Conservation (phyloP, 352 stramenopile species). For the Globisporangium acanthophoron region DNA sequence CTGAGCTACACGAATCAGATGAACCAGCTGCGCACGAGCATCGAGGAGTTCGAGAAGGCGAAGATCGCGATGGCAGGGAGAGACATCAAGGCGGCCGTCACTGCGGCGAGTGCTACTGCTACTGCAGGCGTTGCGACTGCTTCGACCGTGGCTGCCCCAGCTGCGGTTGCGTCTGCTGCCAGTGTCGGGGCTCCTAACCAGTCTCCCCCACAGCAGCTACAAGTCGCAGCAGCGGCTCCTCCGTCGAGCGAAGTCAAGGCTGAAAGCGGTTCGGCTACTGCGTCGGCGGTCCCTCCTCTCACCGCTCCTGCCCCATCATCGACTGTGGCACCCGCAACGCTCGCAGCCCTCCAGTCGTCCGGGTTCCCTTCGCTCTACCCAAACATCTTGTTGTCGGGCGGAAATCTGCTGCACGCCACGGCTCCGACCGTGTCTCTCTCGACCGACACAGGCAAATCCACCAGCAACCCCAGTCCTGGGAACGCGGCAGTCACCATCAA, state of each 20-base stretch:
- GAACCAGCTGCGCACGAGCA: slow-evolving; percentile 58
- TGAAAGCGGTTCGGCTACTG: slow-evolving; percentile 8
- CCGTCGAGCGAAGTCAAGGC: not conserved
- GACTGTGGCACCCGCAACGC: slow-evolving; percentile 6
- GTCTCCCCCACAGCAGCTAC: not conserved
- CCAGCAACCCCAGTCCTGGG: not conserved
- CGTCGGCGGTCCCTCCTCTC: not conserved
- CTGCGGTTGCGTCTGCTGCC: not conserved
- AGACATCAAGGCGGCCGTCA: not conserved
- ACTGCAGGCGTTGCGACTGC: not conserved
- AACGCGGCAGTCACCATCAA: not conserved
- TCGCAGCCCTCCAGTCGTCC: slow-evolving; percentile 18
- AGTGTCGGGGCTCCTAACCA: slow-evolving; percentile 3
- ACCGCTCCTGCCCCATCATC: not conserved
- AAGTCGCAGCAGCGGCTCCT: not conserved
- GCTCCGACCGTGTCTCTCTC: not conserved
- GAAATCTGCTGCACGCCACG: not conserved
- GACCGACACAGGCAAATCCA: not conserved
- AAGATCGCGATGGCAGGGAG: slow-evolving; percentile 20
- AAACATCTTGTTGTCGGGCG: not conserved
- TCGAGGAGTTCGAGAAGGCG: slow-evolving; percentile 69
- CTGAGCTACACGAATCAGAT: slow-evolving; percentile 82
- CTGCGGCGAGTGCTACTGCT: not conserved
- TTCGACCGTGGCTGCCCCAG: not conserved
- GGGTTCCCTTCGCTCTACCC: slow-evolving; percentile 40